phyloP scores from a whole-genome alignment of 1,284 basidiomycete genomes.

The Vanrija sp. region DNA sequence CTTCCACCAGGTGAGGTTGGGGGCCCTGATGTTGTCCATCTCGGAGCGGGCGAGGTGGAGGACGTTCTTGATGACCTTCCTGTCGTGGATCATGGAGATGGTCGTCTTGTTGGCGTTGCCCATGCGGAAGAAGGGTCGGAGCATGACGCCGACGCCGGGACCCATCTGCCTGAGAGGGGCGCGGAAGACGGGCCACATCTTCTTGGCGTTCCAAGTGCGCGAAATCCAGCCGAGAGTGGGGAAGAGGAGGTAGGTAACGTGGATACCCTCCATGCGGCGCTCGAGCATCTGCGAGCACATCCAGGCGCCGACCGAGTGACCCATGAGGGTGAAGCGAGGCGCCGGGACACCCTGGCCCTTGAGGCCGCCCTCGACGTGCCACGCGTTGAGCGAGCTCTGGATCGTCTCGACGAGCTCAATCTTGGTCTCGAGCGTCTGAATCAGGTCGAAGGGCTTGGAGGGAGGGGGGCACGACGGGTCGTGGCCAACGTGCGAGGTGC shows the following conservation, averaged over 20 bases:
- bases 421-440: slow-evolving; percentile 39
- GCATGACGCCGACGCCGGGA: slow-evolving; percentile 6
- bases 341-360: too few relatives aligned
- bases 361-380: slow-evolving; percentile 6
- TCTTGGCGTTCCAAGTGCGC: slow-evolving; percentile 38
- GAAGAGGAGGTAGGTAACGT: slow-evolving; percentile 35
- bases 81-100: slow-evolving; percentile 32
- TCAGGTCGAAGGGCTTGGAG: slow-evolving; percentile 28
- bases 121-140: slow-evolving; percentile 20
- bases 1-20: slow-evolving; percentile 38
- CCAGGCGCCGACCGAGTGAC: slow-evolving; percentile 46
- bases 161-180: slow-evolving; percentile 27
- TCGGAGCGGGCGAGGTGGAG: slow-evolving; percentile 41
- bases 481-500: slow-evolving; percentile 45
- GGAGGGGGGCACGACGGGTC: slow-evolving; percentile 26
- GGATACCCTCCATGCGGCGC: neutral
- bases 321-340: slow-evolving; percentile 36
- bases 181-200: slow-evolving; percentile 46
- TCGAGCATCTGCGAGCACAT: slow-evolving; percentile 39
- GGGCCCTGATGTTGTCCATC: slow-evolving; percentile 38
- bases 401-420: slow-evolving; percentile 37
- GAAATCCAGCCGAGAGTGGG: slow-evolving; percentile 44
- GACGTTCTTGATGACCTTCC: slow-evolving; percentile 32
- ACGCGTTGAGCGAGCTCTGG: slow-evolving; percentile 22
- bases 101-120: slow-evolving; percentile 24